phyloP scores from a whole-genome alignment of 495 filamentous ascomycete genomes.

The Immersiella caudata region DNA sequence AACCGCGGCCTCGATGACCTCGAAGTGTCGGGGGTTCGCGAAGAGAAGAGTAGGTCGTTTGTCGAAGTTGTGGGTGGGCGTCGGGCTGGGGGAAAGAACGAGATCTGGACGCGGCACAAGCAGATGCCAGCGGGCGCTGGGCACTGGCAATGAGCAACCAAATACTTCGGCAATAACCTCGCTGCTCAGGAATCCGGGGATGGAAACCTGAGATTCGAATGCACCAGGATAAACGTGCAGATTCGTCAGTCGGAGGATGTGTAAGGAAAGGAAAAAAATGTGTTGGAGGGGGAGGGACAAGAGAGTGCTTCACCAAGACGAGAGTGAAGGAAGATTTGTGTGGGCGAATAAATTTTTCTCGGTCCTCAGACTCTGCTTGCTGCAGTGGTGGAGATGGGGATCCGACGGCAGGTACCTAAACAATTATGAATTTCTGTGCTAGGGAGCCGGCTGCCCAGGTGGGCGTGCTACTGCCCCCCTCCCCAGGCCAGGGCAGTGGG shows the following conservation, averaged over 20 bases:
- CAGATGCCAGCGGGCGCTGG: constrained; percentile 18
- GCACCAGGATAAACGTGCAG: constrained; percentile 19
- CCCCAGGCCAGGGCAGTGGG: constrained; percentile 27
- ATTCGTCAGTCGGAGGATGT: constrained; percentile 22
- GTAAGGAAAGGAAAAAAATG: constrained; percentile 30
- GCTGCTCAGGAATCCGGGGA: constrained; percentile 22
- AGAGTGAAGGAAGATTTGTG: constrained; percentile 38
- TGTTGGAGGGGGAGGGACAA: constrained; percentile 25
- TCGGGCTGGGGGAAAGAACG: constrained; percentile 18
- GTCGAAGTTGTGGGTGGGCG: neutral
- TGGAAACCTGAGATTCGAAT: constrained; percentile 22
- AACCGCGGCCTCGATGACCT: neutral
- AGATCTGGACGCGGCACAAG: constrained; percentile 16
- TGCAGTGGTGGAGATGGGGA: constrained; percentile 36
- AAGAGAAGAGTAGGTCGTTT: neutral
- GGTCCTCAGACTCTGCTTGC: constrained; percentile 32
- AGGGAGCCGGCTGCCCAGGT: neutral
- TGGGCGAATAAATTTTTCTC: constrained; percentile 46
- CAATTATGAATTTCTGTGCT: constrained; percentile 26
- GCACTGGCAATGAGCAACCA: constrained; percentile 21
- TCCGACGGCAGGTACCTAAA: constrained; percentile 29
- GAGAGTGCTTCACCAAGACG: constrained; percentile 31
- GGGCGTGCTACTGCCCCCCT: neutral
- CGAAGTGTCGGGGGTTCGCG: constrained; percentile 4
- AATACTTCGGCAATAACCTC: constrained; percentile 23